Base-by-base conservation (phyloP, 257 asterid species). In the Fraxinus pennsylvanica region DNA sequence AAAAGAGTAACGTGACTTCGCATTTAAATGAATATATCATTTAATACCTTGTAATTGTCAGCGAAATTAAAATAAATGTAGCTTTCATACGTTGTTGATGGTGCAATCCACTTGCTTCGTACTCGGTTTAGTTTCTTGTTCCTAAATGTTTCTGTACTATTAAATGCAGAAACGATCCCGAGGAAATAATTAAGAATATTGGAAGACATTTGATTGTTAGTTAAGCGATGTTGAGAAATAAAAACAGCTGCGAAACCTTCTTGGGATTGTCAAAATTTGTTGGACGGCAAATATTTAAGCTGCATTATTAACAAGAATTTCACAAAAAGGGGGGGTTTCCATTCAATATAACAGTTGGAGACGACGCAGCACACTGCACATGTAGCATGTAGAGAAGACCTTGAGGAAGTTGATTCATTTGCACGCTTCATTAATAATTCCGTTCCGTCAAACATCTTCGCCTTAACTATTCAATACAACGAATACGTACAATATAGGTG, bases 91-190 rank as follows among this genome's bases (percentile, higher is more conserved):
- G 12, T 1, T 6, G 45, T 39, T 39, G 45, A 45, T 45, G 59
- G 15, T 69, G 54, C 32, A 38, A 17, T 22, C 57, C 74, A 76
- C 80, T 68, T 69, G 74, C 75, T 68, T 72, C 66, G 54, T 0
- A 8, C 50, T 6, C n/a, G 73, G 35, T 72, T 70, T 6, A 21
- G 12, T 36, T 19, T 63, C 32, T 65, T 66, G 68, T 65, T 12
- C 29, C 5, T 5, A 66, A 39, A 45, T 61, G 77, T 32, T 29
- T 52, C 17, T 74, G 25, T 67, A 57, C 6, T 69, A 81, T 72
- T 79, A 73, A 82, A 76, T 78, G 68, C 72, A 71, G 61, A 65
- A 84, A 86, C 76, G 80, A 84, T 88, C 89, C 92, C 90, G 75
- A 86, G 82, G 80, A 79, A 74, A 80, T 76, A 81, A 83, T 32